These are phyloP conservation scores for Blastomyces silverae DNA, from an alignment of 2,329 filamentous ascomycete genomes.

Conservation along the genomic window DNA sequence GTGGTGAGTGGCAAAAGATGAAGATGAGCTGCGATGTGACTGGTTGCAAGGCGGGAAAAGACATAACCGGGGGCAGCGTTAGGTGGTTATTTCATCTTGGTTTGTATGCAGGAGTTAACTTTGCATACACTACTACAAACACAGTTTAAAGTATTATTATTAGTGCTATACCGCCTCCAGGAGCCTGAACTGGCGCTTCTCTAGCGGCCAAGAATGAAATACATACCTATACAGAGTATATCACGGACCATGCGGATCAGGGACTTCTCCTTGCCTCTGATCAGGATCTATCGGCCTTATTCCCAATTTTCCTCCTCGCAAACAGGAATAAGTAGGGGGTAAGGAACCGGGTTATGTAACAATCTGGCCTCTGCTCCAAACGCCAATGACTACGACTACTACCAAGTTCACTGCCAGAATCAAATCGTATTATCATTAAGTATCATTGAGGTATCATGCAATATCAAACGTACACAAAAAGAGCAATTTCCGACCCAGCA, in stretches of 20 bases:
- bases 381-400: neutral
- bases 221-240: neutral
- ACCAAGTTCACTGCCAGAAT: neutral
- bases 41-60: neutral
- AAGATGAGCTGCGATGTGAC: neutral
- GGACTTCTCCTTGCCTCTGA: neutral
- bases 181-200: neutral
- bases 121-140: too few species aligned
- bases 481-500: constrained; percentile 6
- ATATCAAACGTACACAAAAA: neutral
- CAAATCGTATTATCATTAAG: constrained; percentile 14
- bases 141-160: too few species aligned
- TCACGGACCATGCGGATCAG: too few species aligned
- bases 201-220: neutral
- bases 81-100: neutral
- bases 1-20: constrained; percentile 3
- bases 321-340: neutral
- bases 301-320: neutral
- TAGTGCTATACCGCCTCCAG: too few species aligned
- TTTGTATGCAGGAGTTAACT: neutral
- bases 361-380: neutral
- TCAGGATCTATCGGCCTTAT: neutral
- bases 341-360: neutral
- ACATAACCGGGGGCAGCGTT: too few species aligned
- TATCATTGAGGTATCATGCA: constrained; percentile 11